Percentiles rank a stretch among this genome's conserved stretches.
Evolutionary conservation across 257 asterid species (phyloP).

Genomic region (Salvia splendens): DNA sequence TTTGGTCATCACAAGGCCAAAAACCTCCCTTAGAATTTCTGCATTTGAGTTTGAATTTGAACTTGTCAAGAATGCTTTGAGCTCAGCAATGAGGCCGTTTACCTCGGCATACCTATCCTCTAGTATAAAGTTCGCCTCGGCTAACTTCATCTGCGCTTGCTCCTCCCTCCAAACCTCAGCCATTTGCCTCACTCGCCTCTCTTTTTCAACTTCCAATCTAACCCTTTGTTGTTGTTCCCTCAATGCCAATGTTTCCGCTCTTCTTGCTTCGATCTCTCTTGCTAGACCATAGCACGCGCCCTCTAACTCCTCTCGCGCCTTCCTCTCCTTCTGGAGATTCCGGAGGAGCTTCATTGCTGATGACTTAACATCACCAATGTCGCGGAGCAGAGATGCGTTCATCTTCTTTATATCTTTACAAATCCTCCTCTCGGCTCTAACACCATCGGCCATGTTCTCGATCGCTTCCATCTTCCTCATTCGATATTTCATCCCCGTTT

Average conservation of each 20-base stretch:
- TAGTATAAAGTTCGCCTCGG: conserved; percentile 50
- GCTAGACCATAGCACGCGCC: conserved; percentile 39
- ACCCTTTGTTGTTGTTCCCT: conserved; percentile 33
- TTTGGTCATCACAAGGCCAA: neutral
- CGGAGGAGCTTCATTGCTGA: conserved; percentile 31
- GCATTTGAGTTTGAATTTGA: neutral
- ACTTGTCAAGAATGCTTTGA: conserved; percentile 38
- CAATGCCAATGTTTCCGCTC: conserved; percentile 42
- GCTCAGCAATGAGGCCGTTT: conserved; percentile 38
- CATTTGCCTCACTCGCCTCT: conserved; percentile 52
- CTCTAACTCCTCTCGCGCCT: conserved; percentile 40
- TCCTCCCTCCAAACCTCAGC: conserved; percentile 69
- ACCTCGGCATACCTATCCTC: conserved; percentile 50
- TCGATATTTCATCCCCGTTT: no score
- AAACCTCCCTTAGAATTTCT: conserved; percentile 18
- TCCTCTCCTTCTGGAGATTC: conserved; percentile 46
- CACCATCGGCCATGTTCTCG: conserved; percentile 34
- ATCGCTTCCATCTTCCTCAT: conserved; percentile 26
- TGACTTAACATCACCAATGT: conserved; percentile 46
- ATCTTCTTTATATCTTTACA: conserved; percentile 32
- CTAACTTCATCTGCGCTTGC: conserved; percentile 50
- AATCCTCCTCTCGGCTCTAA: conserved; percentile 39
- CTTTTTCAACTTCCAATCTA: conserved; percentile 45
- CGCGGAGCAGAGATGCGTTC: conserved; percentile 42
- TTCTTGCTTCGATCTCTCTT: conserved; percentile 41